Base-by-base conservation (phyloP, 768 basidiomycete genomes). In the Collybia sp. region DNA sequence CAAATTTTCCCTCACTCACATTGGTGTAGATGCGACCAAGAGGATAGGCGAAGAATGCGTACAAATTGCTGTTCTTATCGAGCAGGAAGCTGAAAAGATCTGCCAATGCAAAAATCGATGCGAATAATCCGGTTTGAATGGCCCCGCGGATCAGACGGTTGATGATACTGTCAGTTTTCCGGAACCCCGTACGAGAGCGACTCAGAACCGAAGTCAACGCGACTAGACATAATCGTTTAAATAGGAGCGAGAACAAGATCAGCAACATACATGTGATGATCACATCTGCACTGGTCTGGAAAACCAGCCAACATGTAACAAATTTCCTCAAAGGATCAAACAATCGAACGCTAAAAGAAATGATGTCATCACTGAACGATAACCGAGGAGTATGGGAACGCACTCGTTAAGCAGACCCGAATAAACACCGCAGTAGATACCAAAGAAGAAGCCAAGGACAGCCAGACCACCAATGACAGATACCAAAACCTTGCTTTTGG, bases 81-180 rank as follows among this genome's bases (percentile, higher is more conserved):
- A 73, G 54, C 34, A 65, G 46, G 50, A 69, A 69, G 17, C 62
- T 53, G 30, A 77, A 68, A 19, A 80, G 54, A 54, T 79, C 76
- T 1, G 66, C 73, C 31, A 78, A 51, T 9, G 79, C 75, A 41
- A 80, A 77, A 1, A 76, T 59, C 0, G 73, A 71, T 11, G 71
- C 73, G 47, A 79, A 78, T 5, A 76, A 50, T 34, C 79, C 77
- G 3, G 79, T 79, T 49, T 78, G 76, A 30, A 79, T 58, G 9
- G 77, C 76, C 19, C 77, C 77, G 44, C 75, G 73, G 49, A 79
- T 78, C 2, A 79, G 63, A 30, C 73, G 71, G 46, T 76, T 75
- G 52, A 79, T 72, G 45, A 78, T 66, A 0, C 66, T 73, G 50
- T 82, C 76, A 4, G 73, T 80, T 51, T 61, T 70, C 12, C 62